Base-by-base conservation (phyloP, 106 monocot genomes). In the Agapanthus africanus region DNA sequence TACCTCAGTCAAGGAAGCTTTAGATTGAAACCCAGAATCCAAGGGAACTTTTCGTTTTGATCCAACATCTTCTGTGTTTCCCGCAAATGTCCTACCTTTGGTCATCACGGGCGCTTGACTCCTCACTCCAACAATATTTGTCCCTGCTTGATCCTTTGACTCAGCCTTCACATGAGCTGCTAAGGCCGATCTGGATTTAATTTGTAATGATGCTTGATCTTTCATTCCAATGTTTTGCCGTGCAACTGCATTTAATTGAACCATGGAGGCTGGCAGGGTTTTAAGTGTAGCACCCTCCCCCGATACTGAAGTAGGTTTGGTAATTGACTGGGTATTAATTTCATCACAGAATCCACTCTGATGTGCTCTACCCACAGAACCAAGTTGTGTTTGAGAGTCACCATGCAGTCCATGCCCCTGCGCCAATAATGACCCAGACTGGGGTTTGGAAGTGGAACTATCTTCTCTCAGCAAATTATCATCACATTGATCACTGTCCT, bases 351-450 rank as follows among this genome's bases (percentile, higher is more conserved):
- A 15, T 35, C 61, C 69, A 67, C 40, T 26, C 11, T 76, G 59
- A 18, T 66, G 36, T 31, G 42, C 40, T 37, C 52, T 19, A 21
- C 28, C 69, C 54, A 40, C 6, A 4, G 65, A 56, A 44, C 59
- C 42, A 49, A 37, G 27, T 33, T 68, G 54, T 15, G 18, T 63
- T 33, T 39, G 23, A 46, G 61, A 54, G 42, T 39, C 66, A 4
- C 67, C 64, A 10, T n/a, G n/a, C n/a, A n/a, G n/a, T n/a, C n/a
- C n/a, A n/a, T 66, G 59, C 11, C 70, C 87, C 60, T 64, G 71
- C 25, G 61, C 68, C 61, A 71, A 69, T 18, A 49, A 21, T 49
- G 51, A 30, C 50, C 30, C 39, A 18, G 42, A 34, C 22, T 54
- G n/a, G 18, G 44, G 37, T 22, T 32, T 42, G 33, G 40, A 40